These are phyloP conservation scores for Bisporella sp. DNA, from an alignment of 2,329 filamentous ascomycete genomes.

Conservation along the genomic window DNA sequence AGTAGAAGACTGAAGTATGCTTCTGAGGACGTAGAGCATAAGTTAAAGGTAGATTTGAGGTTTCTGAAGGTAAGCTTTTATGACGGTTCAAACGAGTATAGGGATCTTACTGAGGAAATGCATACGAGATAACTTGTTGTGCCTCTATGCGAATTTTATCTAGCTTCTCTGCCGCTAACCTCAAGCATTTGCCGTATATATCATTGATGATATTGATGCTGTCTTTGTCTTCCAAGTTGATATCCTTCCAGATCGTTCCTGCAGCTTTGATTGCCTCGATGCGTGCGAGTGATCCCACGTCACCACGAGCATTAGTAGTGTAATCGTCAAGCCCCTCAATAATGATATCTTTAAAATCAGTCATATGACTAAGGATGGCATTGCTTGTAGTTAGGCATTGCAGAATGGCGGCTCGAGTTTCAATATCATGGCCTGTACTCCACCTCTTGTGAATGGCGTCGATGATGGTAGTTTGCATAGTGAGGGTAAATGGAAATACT, in stretches of 20 bases:
- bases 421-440: slow-evolving; percentile 41
- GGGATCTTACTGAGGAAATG: no score
- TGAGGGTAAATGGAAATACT: slow-evolving; percentile 6
- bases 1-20: slow-evolving; percentile 17
- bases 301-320: slow-evolving; percentile 80
- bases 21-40: slow-evolving; percentile 8
- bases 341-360: slow-evolving; percentile 27
- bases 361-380: slow-evolving; percentile 20
- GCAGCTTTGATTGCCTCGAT: slow-evolving; percentile 69
- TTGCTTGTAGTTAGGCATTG: slow-evolving; percentile 44
- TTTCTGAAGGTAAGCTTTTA: no score
- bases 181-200: slow-evolving; percentile 34
- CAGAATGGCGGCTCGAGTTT: slow-evolving; percentile 48
- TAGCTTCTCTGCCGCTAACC: slow-evolving; percentile 80
- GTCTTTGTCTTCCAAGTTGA: neutral
- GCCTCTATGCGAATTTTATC: slow-evolving; percentile 74
- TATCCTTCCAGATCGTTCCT: slow-evolving; percentile 32
- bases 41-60: neutral
- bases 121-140: slow-evolving; percentile 39
- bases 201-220: slow-evolving; percentile 9
- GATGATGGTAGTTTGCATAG: slow-evolving; percentile 22
- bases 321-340: slow-evolving; percentile 73
- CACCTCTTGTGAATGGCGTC: slow-evolving; percentile 45
- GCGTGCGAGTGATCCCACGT: slow-evolving; percentile 81
- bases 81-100: no score